Conservation (phyloP, 2,329 filamentous ascomycete genomes). For the Diaporthe humulicola region DNA sequence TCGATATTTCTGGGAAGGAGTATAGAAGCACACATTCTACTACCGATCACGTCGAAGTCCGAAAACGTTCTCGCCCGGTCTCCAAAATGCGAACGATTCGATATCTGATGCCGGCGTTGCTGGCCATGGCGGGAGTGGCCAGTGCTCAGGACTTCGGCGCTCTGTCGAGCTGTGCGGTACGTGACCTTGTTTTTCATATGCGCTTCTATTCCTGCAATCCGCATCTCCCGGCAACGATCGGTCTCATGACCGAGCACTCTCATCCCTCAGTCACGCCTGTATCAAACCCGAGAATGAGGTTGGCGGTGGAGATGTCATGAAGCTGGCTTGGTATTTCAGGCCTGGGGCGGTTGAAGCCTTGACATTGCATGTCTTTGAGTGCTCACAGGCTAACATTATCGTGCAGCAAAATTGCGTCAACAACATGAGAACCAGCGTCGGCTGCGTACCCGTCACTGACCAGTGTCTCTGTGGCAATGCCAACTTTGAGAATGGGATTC, state of each 20-base stretch:
- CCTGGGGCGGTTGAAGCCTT: background rate
- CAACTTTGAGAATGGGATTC: slow-evolving; percentile 40
- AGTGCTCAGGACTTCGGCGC: slow-evolving; percentile 38
- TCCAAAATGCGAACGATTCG: slow-evolving; percentile 32
- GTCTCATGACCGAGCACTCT: background rate
- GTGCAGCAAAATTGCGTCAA: slow-evolving; percentile 32
- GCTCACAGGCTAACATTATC: background rate
- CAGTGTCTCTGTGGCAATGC: slow-evolving; percentile 44
- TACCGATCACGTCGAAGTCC: background rate
- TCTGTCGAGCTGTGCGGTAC: slow-evolving; percentile 38
- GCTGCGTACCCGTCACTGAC: slow-evolving; percentile 37
- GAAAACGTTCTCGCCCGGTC: background rate
- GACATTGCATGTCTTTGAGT: background rate
- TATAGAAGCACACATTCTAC: background rate
- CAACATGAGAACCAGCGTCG: slow-evolving; percentile 31
- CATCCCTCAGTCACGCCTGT: too few relatives aligned
- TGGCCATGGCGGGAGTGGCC: slow-evolving; percentile 34
- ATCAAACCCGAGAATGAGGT: background rate
- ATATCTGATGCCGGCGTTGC: slow-evolving; percentile 32
- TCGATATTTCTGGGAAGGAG: slow-evolving; percentile 7
- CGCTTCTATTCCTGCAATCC: background rate
- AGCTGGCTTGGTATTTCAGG: background rate
- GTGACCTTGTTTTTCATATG: background rate
- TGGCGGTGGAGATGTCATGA: background rate
- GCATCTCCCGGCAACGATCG: background rate